A percentile compares a stretch with the other conserved stretches of the same genome.
Conservation (phyloP, 345 rosid genomes). For the Eucalyptus sp. region DNA sequence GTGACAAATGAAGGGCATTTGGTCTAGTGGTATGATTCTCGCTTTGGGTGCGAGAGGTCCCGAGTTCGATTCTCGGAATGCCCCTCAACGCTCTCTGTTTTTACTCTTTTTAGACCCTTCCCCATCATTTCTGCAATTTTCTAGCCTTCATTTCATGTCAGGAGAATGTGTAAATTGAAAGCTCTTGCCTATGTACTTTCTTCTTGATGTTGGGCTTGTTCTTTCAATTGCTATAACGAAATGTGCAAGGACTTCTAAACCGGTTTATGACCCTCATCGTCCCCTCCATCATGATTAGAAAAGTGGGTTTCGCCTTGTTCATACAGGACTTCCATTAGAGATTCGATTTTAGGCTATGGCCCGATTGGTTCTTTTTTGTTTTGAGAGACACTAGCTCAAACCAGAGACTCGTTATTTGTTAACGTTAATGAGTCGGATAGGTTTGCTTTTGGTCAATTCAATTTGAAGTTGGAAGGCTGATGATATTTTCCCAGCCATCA, state of each 20-base stretch:
- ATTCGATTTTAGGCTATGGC: background rate
- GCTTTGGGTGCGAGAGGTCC: constrained; percentile 98
- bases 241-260: background rate
- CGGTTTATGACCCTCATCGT: background rate
- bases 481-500: background rate
- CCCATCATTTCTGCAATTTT: background rate
- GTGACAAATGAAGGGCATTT: background rate
- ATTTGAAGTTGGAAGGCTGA: background rate
- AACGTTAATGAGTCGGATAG: background rate
- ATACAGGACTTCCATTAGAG: background rate
- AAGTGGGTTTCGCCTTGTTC: background rate
- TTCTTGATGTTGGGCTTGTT: background rate
- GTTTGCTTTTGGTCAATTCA: background rate
- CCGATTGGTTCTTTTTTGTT: background rate
- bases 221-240: background rate
- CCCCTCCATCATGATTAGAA: background rate
- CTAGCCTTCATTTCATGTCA: background rate
- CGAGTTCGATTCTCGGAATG: constrained; percentile 83
- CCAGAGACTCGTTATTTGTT: background rate
- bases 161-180: background rate
- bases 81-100: constrained; percentile 1
- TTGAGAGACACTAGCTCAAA: background rate
- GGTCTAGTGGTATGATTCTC: constrained; percentile 18
- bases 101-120: background rate
- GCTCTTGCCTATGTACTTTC: background rate